These are phyloP conservation scores for Lentithecium fluviatile DNA, from an alignment of 495 filamentous ascomycete genomes.

Conservation along the genomic window DNA sequence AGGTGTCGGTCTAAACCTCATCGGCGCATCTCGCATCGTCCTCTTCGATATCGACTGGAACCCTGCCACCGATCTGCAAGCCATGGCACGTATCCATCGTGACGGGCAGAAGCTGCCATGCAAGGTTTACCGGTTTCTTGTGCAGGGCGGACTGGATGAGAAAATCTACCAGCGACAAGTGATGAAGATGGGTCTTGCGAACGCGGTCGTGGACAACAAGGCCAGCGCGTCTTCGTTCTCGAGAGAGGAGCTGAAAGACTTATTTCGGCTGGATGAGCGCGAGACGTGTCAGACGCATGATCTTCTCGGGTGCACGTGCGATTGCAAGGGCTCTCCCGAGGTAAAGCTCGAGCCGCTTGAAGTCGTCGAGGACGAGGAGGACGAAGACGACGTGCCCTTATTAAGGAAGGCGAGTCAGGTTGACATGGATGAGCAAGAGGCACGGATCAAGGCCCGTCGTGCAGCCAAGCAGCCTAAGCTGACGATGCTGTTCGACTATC, in stretches of 20 bases:
- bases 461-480: slow-evolving; percentile 67
- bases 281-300: slow-evolving; percentile 67
- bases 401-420: slow-evolving; percentile 60
- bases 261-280: slow-evolving; percentile 67
- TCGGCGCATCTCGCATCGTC: slow-evolving; percentile 71
- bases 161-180: slow-evolving; percentile 84
- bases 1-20: slow-evolving; percentile 73
- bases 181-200: slow-evolving; percentile 70
- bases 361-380: slow-evolving; percentile 21
- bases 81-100: slow-evolving; percentile 82
- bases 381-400: slow-evolving; percentile 48
- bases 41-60: slow-evolving; percentile 87
- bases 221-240: slow-evolving; percentile 61
- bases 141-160: slow-evolving; percentile 73
- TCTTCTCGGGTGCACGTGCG: slow-evolving; percentile 65
- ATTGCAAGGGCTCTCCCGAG: slow-evolving; percentile 53
- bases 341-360: background rate
- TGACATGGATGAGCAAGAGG: slow-evolving; percentile 62
- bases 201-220: slow-evolving; percentile 66
- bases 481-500: slow-evolving; percentile 60
- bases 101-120: slow-evolving; percentile 72
- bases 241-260: slow-evolving; percentile 64
- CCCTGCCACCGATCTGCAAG: slow-evolving; percentile 74
- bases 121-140: slow-evolving; percentile 71
- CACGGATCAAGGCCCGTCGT: slow-evolving; percentile 43